Evolutionary conservation across 192 early-diverging fungal species (phyloP).

Genomic region (Coemansia asiatica): DNA sequence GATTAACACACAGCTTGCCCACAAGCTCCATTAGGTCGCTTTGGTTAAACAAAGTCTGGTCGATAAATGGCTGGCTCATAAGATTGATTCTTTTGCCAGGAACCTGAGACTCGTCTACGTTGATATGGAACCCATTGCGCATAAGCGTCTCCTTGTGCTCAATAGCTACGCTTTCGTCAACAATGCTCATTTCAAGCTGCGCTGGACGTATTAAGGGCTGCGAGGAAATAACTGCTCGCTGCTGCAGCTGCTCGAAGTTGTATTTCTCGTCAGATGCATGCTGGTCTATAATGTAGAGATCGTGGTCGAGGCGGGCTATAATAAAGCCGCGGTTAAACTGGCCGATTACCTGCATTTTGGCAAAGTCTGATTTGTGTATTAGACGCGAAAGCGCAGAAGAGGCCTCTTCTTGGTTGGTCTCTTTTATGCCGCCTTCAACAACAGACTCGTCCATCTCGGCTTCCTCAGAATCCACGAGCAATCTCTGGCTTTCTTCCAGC

Average conservation of each 20-base stretch:
- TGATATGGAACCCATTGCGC: conserved; percentile 81
- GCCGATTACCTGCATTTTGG: conserved; percentile 80
- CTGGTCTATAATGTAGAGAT: conserved; percentile 94
- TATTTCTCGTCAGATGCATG: conserved; percentile 98
- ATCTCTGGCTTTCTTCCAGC: conserved; percentile 16
- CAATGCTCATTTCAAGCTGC: conserved; percentile 67
- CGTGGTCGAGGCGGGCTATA: conserved; percentile 62
- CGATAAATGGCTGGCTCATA: conserved; percentile 72
- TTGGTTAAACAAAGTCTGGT: conserved; percentile 71
- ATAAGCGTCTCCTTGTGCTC: conserved; percentile 70
- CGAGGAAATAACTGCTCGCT: conserved; percentile 60
- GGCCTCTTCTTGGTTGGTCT: conserved; percentile 18
- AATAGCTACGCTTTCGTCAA: conserved; percentile 77
- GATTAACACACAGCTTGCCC: conserved; percentile 40
- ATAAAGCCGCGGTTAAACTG: conserved; percentile 99
- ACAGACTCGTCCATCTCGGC: neutral
- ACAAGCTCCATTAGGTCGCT: conserved; percentile 49
- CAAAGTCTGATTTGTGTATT: conserved; percentile 81
- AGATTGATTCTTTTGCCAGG: conserved; percentile 65
- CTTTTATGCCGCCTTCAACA: conserved; percentile 24
- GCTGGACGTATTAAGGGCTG: conserved; percentile 75
- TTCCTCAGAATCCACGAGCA: neutral
- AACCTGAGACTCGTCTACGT: conserved; percentile 58
- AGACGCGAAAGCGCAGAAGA: conserved; percentile 29
- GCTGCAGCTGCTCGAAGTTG: conserved; percentile 86